A percentile compares a stretch with the other conserved stretches of the same genome.
phyloP scores from a whole-genome alignment of 148 eudicot species.

The Camellia japonica region DNA sequence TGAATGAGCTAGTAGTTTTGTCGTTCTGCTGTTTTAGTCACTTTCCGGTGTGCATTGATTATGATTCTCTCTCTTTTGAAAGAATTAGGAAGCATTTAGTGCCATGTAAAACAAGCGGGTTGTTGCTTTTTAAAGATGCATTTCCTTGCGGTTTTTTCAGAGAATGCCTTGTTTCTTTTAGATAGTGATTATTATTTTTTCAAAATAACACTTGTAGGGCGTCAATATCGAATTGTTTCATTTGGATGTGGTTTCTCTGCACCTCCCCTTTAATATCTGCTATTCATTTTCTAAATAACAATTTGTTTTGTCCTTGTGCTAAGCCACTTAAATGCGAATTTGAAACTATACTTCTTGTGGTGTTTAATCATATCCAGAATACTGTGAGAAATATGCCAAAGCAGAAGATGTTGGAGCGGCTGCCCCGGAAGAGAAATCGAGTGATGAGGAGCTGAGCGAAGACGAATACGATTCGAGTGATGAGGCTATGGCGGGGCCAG shows the following conservation, averaged over 20 bases:
- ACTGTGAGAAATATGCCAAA: conserved; percentile 64
- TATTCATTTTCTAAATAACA: background rate
- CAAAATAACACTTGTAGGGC: background rate
- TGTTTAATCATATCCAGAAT: conserved; percentile 41
- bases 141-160: background rate
- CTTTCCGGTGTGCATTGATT: background rate
- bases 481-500: conserved; percentile 61
- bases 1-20: background rate
- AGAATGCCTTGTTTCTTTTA: background rate
- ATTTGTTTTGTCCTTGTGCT: background rate
- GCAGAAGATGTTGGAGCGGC: conserved; percentile 65
- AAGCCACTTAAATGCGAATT: background rate
- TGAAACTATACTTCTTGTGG: background rate
- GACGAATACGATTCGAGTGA: conserved; percentile 64
- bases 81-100: background rate
- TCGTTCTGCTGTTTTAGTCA: background rate
- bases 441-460: conserved; percentile 79
- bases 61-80: background rate
- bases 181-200: background rate
- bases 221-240: background rate
- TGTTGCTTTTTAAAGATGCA: background rate
- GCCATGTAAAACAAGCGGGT: background rate
- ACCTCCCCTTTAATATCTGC: background rate
- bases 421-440: conserved; percentile 45
- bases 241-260: background rate